phyloP scores from a whole-genome alignment of 2,329 filamentous ascomycete species.

The Emydomyces testavorans region DNA sequence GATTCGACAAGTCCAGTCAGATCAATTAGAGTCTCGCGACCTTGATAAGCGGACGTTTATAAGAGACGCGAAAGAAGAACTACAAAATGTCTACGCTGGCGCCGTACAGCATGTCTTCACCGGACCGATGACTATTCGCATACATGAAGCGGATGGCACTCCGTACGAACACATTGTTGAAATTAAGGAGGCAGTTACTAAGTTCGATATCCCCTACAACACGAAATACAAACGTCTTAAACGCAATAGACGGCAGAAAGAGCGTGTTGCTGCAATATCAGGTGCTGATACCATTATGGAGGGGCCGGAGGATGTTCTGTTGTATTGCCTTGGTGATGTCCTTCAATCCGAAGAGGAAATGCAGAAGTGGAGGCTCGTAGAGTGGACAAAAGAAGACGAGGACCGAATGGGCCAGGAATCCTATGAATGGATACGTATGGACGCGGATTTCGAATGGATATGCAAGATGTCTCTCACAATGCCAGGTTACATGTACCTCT shows the following conservation, averaged over 20 bases:
- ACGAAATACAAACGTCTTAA: constrained; percentile 98
- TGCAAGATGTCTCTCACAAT: constrained; percentile 72
- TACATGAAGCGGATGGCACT: constrained; percentile 95
- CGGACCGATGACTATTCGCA: constrained; percentile 92
- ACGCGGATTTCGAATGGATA: constrained; percentile 97
- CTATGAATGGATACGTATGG: constrained; percentile 97
- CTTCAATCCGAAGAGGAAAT: constrained; percentile 73
- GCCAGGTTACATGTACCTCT: constrained; percentile 95
- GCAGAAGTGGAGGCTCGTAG: constrained; percentile 68
- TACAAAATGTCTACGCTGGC: constrained; percentile 55
- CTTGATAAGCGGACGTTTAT: constrained; percentile 67
- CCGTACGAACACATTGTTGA: constrained; percentile 97
- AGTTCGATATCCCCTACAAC: constrained; percentile 93
- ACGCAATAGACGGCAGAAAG: constrained; percentile 69
- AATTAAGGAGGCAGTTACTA: constrained; percentile 74
- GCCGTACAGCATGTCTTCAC: constrained; percentile 72
- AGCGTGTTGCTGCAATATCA: constrained; percentile 54
- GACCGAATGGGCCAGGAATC: constrained; percentile 87
- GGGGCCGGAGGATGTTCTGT: constrained; percentile 64
- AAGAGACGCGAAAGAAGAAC: constrained; percentile 70
- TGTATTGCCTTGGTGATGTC: constrained; percentile 88
- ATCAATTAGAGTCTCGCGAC: constrained; percentile 45
- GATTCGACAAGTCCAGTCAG: constrained; percentile 62
- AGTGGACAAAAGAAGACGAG: constrained; percentile 85
- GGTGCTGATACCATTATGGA: constrained; percentile 54